Percentiles rank a stretch among this genome's conserved stretches.
These are phyloP conservation scores for Grammothele lineata DNA, from an alignment of 768 basidiomycete species.

Conservation along the genomic window DNA sequence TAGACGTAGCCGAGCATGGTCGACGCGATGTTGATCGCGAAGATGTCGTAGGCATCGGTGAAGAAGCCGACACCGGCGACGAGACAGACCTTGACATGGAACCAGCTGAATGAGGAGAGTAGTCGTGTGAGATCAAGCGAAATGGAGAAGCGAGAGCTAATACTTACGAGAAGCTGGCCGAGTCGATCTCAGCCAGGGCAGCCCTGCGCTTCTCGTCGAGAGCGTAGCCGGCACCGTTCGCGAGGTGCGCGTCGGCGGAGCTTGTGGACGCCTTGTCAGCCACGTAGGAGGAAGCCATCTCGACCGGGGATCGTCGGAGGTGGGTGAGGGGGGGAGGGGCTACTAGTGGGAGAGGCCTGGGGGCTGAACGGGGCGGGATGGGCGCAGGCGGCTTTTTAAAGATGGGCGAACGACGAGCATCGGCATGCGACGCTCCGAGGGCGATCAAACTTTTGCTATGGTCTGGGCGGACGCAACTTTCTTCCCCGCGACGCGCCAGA, in stretches of 20 bases:
- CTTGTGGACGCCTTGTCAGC: conserved; percentile 17
- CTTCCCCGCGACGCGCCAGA: neutral
- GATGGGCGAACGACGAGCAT: neutral
- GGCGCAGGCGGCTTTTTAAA: conserved; percentile 9
- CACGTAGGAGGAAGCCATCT: conserved; percentile 18
- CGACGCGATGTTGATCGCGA: conserved; percentile 84
- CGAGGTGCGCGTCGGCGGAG: conserved; percentile 11
- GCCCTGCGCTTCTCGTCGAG: conserved; percentile 73
- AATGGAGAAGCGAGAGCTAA: neutral
- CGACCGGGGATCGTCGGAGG: conserved; percentile 8
- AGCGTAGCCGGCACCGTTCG: conserved; percentile 23
- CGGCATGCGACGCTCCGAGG: conserved; percentile 2
- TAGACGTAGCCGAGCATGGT: conserved; percentile 85
- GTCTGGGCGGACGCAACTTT: conserved; percentile 1
- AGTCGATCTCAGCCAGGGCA: conserved; percentile 84
- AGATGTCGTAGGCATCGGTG: conserved; percentile 78
- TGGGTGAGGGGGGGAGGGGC: conserved; percentile 1
- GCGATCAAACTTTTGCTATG: conserved; percentile 3
- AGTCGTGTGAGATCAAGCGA: neutral
- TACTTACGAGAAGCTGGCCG: conserved; percentile 76
- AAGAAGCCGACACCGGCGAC: conserved; percentile 85
- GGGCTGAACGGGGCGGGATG: neutral
- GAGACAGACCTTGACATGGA: conserved; percentile 65
- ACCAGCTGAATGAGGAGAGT: conserved; percentile 59
- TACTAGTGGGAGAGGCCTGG: conserved; percentile 10